A percentile compares a stretch with the other conserved stretches of the same genome.
Evolutionary conservation across 148 eudicot species (phyloP).

Genomic region (Salicornia ramosissima): DNA sequence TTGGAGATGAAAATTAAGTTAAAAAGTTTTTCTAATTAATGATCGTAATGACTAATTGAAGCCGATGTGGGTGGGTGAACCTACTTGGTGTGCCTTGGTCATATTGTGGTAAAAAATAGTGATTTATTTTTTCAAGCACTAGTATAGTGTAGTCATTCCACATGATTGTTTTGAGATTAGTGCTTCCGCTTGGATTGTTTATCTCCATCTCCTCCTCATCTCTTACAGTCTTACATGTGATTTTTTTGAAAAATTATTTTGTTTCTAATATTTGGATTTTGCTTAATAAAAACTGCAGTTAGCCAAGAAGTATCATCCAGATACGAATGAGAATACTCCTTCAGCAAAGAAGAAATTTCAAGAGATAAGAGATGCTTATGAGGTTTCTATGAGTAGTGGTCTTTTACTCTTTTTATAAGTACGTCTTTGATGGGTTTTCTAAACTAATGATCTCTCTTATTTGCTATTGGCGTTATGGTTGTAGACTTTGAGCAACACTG

Average conservation of each 20-base stretch:
- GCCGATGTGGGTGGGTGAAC: no score
- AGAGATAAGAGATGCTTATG: slow-evolving; percentile 96
- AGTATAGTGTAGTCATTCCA: background rate
- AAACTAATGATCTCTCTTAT: slow-evolving; percentile 18
- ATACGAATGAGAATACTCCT: slow-evolving; percentile 75
- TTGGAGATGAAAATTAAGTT: no score
- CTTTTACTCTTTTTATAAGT: background rate
- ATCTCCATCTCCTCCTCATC: background rate
- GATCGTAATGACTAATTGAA: no score
- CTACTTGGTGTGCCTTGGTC: no score
- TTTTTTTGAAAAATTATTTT: background rate
- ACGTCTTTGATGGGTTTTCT: background rate
- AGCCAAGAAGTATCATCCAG: slow-evolving; percentile 97
- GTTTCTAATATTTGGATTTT: background rate
- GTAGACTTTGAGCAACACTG: slow-evolving; percentile 71
- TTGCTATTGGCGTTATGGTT: slow-evolving; percentile 31
- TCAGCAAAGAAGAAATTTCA: slow-evolving; percentile 86
- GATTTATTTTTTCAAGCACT: no score
- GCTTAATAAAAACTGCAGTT: slow-evolving; percentile 40
- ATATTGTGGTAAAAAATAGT: no score
- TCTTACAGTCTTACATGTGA: background rate
- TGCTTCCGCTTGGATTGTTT: background rate
- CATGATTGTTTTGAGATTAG: background rate
- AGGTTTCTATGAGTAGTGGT: slow-evolving; percentile 47
- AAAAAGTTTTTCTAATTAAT: no score